These are phyloP conservation scores for Penicillium steckii DNA, from an alignment of 495 filamentous ascomycete species.

Conservation along the genomic window DNA sequence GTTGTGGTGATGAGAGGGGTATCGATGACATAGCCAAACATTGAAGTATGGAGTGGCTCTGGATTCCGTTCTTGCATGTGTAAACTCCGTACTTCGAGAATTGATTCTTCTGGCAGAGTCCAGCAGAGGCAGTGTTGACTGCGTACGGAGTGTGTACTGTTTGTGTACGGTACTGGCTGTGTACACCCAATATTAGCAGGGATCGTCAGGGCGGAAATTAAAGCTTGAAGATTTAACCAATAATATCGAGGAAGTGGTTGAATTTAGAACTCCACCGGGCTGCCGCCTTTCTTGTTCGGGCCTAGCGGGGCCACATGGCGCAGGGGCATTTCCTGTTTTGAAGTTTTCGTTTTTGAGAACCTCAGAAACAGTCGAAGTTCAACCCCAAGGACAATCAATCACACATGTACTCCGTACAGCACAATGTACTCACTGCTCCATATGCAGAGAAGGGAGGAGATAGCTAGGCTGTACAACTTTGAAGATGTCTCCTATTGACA, in stretches of 20 bases:
- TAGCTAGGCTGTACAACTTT: too few relatives aligned
- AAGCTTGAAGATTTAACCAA: neutral
- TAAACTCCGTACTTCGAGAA: too few relatives aligned
- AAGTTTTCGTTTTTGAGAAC: constrained; percentile 1
- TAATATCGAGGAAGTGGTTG: neutral
- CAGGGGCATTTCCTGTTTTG: constrained; percentile 16
- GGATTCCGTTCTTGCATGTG: too few relatives aligned
- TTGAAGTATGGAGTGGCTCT: neutral
- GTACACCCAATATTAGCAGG: neutral
- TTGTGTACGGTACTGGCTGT: too few relatives aligned
- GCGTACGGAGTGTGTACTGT: too few relatives aligned
- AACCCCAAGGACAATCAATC: too few relatives aligned
- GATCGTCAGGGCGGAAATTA: constrained; percentile 32
- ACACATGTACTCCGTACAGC: too few relatives aligned
- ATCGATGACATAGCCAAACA: neutral
- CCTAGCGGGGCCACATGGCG: constrained; percentile 22
- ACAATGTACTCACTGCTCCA: too few relatives aligned
- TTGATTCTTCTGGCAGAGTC: too few relatives aligned
- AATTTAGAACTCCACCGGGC: neutral
- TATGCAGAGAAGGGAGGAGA: too few relatives aligned
- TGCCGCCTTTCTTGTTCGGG: constrained; percentile 13
- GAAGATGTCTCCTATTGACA: too few relatives aligned
- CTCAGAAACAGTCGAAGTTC: neutral
- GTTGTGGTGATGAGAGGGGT: neutral
- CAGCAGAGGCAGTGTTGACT: too few relatives aligned